phyloP scores from a whole-genome alignment of 306 rosid genomes.

The Lablab purpureus region DNA sequence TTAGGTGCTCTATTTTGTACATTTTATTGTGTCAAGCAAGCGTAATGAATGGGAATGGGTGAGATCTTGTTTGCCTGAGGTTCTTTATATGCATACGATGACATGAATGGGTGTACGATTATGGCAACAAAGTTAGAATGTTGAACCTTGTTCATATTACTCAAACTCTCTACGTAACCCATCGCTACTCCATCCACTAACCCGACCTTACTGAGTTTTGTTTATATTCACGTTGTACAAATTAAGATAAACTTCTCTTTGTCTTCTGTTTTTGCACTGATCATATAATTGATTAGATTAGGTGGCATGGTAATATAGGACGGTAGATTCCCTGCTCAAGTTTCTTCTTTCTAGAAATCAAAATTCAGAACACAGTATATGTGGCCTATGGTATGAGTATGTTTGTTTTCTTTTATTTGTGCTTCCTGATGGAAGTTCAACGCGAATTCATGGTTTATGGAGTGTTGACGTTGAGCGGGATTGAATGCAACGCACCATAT shows the following conservation, averaged over 20 bases:
- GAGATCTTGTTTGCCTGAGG: background rate
- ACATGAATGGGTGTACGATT: too few relatives aligned
- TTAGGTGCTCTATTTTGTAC: background rate
- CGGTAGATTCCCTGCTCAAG: background rate
- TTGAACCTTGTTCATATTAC: background rate
- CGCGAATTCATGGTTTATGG: background rate
- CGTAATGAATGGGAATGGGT: background rate
- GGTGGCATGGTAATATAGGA: background rate
- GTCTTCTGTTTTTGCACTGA: background rate
- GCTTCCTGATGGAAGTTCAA: background rate
- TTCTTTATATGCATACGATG: background rate
- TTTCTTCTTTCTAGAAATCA: background rate
- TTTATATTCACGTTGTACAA: background rate
- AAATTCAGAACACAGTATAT: too few relatives aligned
- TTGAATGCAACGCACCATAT: background rate
- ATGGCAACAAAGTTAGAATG: background rate
- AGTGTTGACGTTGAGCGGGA: background rate
- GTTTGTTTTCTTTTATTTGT: background rate
- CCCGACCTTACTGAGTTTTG: background rate
- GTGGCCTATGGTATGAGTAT: background rate
- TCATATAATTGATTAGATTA: background rate
- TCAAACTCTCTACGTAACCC: background rate
- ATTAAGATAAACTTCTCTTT: background rate
- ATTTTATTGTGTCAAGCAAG: background rate
- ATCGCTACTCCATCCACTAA: background rate